phyloP scores from a whole-genome alignment of 1,284 basidiomycete genomes.

The Lentinula novae-zelandiae region DNA sequence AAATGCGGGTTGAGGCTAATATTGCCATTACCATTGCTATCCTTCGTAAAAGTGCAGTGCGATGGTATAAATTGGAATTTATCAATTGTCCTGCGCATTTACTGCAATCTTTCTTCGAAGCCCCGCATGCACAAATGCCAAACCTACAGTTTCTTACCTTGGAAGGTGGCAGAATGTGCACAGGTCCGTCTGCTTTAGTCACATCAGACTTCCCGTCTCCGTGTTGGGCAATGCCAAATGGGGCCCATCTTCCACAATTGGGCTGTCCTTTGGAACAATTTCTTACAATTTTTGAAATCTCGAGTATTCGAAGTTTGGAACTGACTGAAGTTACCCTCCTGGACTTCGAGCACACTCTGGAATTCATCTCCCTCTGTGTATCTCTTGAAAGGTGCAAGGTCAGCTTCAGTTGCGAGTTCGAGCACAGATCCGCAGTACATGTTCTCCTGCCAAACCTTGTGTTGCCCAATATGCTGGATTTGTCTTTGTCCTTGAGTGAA shows the following conservation, averaged over 20 bases:
- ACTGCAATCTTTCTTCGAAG: not conserved
- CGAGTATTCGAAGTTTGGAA: not conserved
- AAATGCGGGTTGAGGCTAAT: not conserved
- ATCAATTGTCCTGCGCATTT: not conserved
- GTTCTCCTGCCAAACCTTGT: not conserved
- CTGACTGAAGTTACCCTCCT: not conserved
- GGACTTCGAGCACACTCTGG: not conserved
- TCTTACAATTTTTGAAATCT: not conserved
- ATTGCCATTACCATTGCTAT: not conserved
- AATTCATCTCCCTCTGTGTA: not conserved
- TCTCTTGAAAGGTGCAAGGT: not conserved
- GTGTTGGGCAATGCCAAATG: not conserved
- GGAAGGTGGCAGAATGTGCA: not conserved
- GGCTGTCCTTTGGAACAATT: not conserved
- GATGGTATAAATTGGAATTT: not conserved
- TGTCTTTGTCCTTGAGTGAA: not conserved
- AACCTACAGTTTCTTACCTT: not conserved
- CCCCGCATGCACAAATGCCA: not conserved
- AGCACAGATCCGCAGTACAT: not conserved
- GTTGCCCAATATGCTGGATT: not conserved
- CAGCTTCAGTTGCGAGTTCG: not conserved
- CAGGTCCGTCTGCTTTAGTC: not conserved
- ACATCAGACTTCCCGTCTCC: not conserved
- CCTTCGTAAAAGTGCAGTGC: not conserved
- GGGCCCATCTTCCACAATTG: not conserved